These are phyloP conservation scores for Nidula niveotomentosa DNA, from an alignment of 1,284 basidiomycete genomes.

Conservation along the genomic window DNA sequence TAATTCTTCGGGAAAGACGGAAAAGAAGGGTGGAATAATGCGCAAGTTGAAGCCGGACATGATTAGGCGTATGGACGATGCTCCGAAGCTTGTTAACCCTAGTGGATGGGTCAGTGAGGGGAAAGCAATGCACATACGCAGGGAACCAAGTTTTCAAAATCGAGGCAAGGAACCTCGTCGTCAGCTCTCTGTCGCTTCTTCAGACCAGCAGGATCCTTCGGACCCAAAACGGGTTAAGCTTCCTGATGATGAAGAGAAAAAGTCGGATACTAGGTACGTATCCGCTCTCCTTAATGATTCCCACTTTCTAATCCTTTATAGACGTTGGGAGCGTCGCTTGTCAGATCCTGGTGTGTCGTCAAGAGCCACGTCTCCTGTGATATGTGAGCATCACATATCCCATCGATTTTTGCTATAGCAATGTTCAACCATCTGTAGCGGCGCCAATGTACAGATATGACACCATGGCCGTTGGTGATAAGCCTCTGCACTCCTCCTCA, in stretches of 20 bases:
- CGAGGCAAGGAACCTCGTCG: not conserved
- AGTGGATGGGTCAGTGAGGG: slow-evolving; percentile 70
- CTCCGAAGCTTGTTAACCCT: slow-evolving; percentile 81
- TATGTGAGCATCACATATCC: slow-evolving; percentile 17
- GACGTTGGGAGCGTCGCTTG: slow-evolving; percentile 26
- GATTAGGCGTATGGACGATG: slow-evolving; percentile 82
- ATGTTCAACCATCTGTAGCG: slow-evolving; percentile 10
- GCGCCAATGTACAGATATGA: slow-evolving; percentile 31
- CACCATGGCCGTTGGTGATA: slow-evolving; percentile 21
- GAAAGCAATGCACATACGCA: slow-evolving; percentile 20
- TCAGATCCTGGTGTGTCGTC: slow-evolving; percentile 38
- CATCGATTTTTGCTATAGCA: not conserved
- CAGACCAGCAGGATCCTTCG: not conserved
- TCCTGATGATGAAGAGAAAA: too few relatives aligned
- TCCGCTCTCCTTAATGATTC: too few relatives aligned
- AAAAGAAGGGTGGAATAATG: slow-evolving; percentile 17
- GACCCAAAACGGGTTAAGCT: too few relatives aligned
- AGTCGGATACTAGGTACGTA: too few relatives aligned
- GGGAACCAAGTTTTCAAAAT: not conserved
- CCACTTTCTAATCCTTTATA: not conserved
- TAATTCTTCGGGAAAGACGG: slow-evolving; percentile 8
- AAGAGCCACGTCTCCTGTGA: slow-evolving; percentile 26
- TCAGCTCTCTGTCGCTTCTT: not conserved
- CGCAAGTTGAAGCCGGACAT: slow-evolving; percentile 70
- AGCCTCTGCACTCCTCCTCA: slow-evolving; percentile 8